Evolutionary conservation across 495 filamentous ascomycete species (phyloP).

Genomic region (Astrocystis sublimbata): DNA sequence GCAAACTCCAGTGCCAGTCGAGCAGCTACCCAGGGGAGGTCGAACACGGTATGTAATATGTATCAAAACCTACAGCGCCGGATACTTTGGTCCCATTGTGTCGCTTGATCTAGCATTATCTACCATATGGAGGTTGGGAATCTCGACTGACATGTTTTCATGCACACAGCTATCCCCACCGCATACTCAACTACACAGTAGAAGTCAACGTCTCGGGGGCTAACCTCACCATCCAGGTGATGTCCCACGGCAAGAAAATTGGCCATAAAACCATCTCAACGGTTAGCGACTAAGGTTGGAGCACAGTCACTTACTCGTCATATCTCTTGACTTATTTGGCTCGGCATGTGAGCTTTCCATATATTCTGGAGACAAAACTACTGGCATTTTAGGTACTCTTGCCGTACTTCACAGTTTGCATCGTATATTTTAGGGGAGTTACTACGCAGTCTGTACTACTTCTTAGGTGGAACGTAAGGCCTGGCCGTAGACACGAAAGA

Average conservation of each 20-base stretch:
- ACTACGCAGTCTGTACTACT: neutral
- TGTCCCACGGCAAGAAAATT: neutral
- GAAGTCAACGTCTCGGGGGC: constrained; percentile 9
- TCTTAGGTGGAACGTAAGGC: neutral
- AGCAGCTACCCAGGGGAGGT: constrained; percentile 2
- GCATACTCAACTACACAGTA: neutral
- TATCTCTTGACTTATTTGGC: neutral
- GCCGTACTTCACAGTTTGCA: neutral
- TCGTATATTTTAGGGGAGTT: neutral
- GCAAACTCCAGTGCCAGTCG: constrained; percentile 6
- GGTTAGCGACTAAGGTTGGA: neutral
- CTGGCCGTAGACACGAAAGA: neutral
- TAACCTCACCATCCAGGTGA: neutral
- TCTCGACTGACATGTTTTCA: too few species aligned
- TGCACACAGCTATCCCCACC: too few species aligned
- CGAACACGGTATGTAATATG: neutral
- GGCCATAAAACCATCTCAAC: neutral
- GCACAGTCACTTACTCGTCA: neutral
- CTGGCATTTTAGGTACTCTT: neutral
- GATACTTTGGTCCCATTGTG: too few species aligned
- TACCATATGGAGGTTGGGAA: too few species aligned
- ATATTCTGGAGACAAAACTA: neutral
- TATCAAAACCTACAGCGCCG: too few species aligned
- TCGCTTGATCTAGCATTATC: too few species aligned
- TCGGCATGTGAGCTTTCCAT: neutral